Conservation (phyloP, 208 protist genomes). For the Balamuthia mandrillaris region DNA sequence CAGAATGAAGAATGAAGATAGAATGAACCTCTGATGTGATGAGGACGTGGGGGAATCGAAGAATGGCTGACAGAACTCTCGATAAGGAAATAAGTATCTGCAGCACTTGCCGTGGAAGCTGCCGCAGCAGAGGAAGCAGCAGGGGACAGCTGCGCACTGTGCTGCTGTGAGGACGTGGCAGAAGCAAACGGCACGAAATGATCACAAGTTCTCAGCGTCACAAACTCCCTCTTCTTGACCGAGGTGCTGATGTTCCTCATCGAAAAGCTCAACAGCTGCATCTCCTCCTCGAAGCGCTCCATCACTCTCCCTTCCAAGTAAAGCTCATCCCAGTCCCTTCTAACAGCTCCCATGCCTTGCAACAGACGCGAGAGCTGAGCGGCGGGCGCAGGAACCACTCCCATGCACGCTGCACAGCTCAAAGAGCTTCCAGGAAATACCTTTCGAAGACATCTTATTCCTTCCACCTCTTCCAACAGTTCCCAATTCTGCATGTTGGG, state of each 20-base stretch:
- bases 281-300: neutral
- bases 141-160: too few relatives aligned
- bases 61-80: neutral
- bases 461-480: too few relatives aligned
- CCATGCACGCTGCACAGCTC: neutral
- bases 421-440: neutral
- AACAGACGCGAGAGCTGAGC: conserved; percentile 4
- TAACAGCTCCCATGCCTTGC: neutral
- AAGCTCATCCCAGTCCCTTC: conserved; percentile 24
- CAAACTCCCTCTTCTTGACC: conserved; percentile 12
- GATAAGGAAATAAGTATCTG: neutral
- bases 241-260: conserved; percentile 13
- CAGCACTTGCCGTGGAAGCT: too few relatives aligned
- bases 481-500: too few relatives aligned
- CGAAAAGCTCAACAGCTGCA: neutral
- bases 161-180: neutral
- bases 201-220: neutral
- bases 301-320: conserved; percentile 1
- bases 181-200: too few relatives aligned
- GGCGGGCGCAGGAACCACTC: neutral
- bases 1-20: too few relatives aligned
- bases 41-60: too few relatives aligned
- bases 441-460: neutral
- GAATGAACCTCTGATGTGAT: too few relatives aligned
- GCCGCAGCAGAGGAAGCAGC: too few relatives aligned